A percentile compares a stretch with the other conserved stretches of the same genome.
Conservation (phyloP, 768 basidiomycete species). For the Trametes elegans region DNA sequence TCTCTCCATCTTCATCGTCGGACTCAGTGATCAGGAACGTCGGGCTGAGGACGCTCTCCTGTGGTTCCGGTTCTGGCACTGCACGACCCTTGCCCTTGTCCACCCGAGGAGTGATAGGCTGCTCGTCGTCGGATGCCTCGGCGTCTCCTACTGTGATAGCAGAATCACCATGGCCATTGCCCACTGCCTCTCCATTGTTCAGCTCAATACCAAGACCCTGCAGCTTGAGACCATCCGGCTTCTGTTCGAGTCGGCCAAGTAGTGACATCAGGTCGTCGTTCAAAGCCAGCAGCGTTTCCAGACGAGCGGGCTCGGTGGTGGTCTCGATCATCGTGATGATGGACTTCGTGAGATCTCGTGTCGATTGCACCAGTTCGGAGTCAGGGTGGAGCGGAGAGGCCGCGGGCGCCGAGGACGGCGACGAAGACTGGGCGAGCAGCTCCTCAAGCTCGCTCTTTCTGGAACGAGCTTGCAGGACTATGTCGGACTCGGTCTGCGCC, state of each 20-base stretch:
- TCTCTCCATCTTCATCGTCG: conserved; percentile 48
- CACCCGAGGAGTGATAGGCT: conserved; percentile 56
- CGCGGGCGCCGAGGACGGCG: conserved; percentile 21
- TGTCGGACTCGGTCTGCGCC: conserved; percentile 40
- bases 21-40: conserved; percentile 29
- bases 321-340: conserved; percentile 53
- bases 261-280: conserved; percentile 69
- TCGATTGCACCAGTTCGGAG: conserved; percentile 46
- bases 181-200: background rate
- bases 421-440: conserved; percentile 22
- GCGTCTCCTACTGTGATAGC: background rate
- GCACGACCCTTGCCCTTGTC: conserved; percentile 82
- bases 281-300: conserved; percentile 67
- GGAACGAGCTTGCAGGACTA: conserved; percentile 44
- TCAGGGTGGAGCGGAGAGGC: conserved; percentile 9
- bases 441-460: conserved; percentile 32
- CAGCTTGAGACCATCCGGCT: conserved; percentile 2
- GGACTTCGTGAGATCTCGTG: conserved; percentile 51
- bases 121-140: conserved; percentile 29
- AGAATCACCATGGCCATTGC: conserved; percentile 30
- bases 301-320: conserved; percentile 53
- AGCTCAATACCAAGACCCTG: conserved; percentile 21
- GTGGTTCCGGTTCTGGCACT: conserved; percentile 63
- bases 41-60: conserved; percentile 72
- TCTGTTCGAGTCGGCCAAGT: conserved; percentile 39